Percentiles rank a stretch among this genome's conserved stretches.
phyloP scores from a whole-genome alignment of 208 protist genomes.

The Trichomonas tenax region DNA sequence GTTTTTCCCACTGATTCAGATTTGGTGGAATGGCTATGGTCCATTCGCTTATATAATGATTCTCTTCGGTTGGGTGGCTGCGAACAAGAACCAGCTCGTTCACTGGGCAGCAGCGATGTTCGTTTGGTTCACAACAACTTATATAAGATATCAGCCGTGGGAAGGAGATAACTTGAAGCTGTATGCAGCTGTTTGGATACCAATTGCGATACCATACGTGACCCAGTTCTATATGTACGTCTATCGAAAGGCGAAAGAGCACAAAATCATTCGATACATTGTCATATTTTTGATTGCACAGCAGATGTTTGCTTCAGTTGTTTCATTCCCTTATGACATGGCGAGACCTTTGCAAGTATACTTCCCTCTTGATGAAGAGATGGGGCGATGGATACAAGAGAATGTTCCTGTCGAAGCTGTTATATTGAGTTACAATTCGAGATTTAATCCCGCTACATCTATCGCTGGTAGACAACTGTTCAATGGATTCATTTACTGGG shows the following conservation, averaged over 20 bases:
- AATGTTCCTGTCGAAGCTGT: neutral
- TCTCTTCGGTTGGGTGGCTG: neutral
- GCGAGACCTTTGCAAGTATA: neutral
- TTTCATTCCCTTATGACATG: neutral
- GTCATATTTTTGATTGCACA: neutral
- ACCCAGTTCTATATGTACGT: neutral
- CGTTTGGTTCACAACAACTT: neutral
- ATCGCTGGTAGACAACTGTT: neutral
- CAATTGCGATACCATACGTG: neutral
- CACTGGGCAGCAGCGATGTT: neutral
- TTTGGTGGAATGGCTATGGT: neutral
- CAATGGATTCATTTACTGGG: neutral
- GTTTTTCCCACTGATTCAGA: neutral
- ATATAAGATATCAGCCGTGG: neutral
- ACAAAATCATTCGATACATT: neutral
- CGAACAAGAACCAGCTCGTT: neutral
- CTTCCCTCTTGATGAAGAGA: neutral
- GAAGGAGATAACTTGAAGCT: neutral
- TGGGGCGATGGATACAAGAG: neutral
- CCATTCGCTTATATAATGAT: neutral
- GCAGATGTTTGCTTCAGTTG: neutral
- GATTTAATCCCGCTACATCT: neutral
- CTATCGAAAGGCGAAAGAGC: neutral
- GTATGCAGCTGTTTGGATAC: neutral
- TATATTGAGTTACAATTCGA: neutral